Percentiles rank a stretch among this genome's conserved stretches.
phyloP scores from a whole-genome alignment of 2,329 filamentous ascomycete species.

The Ceratocystis alfenasii region DNA sequence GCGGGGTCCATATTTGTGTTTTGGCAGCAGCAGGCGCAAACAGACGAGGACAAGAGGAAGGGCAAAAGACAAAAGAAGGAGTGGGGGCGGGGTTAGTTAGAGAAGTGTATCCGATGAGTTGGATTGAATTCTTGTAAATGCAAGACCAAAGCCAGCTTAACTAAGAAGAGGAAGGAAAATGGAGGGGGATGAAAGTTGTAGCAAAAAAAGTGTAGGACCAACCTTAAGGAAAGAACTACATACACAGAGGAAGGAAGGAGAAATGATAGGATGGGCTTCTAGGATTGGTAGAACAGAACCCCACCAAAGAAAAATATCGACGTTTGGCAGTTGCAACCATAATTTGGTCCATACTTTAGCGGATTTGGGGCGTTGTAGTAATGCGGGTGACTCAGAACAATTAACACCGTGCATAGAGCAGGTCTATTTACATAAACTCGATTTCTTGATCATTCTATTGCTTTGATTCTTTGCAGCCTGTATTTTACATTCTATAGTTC shows the following conservation, averaged over 20 bases:
- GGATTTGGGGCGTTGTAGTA: not conserved
- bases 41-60: not conserved
- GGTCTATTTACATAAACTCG: not conserved
- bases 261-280: not conserved
- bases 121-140: not conserved
- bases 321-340: not conserved
- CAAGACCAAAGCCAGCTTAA: not conserved
- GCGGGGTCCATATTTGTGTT: constrained; percentile 35
- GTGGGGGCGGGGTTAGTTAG: not conserved
- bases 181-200: not conserved
- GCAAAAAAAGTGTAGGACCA: not conserved
- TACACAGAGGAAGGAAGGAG: not conserved
- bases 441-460: too few species aligned
- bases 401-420: not conserved
- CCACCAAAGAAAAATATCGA: constrained; percentile 13
- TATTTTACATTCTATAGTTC: too few species aligned
- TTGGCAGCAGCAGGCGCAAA: not conserved
- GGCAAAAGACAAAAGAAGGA: not conserved
- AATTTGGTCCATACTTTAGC: constrained; percentile 2
- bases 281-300: not conserved
- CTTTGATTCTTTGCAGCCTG: too few species aligned
- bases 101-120: not conserved
- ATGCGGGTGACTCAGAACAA: not conserved
- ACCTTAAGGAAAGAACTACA: not conserved
- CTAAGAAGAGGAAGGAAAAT: constrained; percentile 1